phyloP scores from a whole-genome alignment of 441 rosid species.

The Populus trichocarpa region DNA sequence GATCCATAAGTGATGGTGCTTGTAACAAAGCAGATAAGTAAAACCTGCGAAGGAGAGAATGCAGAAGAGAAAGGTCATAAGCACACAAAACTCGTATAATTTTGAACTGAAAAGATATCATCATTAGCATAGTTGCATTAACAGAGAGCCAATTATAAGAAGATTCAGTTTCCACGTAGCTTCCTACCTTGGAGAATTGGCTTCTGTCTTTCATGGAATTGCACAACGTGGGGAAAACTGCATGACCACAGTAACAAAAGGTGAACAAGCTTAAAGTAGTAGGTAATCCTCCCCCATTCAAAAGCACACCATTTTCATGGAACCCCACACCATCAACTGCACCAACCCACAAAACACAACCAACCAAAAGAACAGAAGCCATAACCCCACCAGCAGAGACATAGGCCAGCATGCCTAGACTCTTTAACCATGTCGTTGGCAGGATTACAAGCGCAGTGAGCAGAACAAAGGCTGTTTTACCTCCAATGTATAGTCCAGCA shows the following conservation, averaged over 20 bases:
- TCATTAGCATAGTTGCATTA: not conserved
- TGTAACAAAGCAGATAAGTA: constrained; percentile 45
- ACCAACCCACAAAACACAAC: constrained; percentile 54
- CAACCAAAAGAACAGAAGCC: constrained; percentile 45
- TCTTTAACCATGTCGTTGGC: constrained; percentile 69
- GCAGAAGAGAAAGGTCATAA: not conserved
- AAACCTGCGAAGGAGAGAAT: constrained; percentile 32
- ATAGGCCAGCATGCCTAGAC: constrained; percentile 54
- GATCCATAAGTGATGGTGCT: constrained; percentile 56
- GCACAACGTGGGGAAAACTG: constrained; percentile 62
- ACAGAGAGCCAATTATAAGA: not conserved
- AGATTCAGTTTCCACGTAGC: too few relatives aligned
- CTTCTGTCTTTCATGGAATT: constrained; percentile 68
- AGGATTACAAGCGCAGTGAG: constrained; percentile 41
- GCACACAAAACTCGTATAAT: not conserved
- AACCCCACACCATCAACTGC: constrained; percentile 52
- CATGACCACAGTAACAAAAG: constrained; percentile 65
- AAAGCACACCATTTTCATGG: constrained; percentile 34
- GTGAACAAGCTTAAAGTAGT: constrained; percentile 52
- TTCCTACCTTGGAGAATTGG: constrained; percentile 58
- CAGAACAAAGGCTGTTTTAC: constrained; percentile 53
- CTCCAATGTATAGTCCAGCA: constrained; percentile 34
- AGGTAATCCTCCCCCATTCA: constrained; percentile 51
- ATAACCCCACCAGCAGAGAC: constrained; percentile 54
- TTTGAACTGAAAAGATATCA: not conserved